Percentiles rank a stretch among this genome's conserved stretches.
Evolutionary conservation across 2,329 filamentous ascomycete genomes (phyloP).

Genomic region (Pseudogymnoascus sp.): DNA sequence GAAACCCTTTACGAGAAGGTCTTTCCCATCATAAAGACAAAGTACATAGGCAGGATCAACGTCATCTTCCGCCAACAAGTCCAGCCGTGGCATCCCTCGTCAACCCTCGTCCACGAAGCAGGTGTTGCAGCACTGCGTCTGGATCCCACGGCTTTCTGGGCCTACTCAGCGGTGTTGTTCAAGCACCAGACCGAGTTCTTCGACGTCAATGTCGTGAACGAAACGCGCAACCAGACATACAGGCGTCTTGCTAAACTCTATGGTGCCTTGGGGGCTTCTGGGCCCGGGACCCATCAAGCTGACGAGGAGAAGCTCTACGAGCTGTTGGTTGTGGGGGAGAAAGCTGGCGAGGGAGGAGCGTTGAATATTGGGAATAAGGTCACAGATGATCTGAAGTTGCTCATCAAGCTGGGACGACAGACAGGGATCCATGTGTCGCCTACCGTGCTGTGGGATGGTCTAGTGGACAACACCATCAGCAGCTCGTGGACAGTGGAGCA

Average conservation of each 20-base stretch:
- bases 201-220: constrained; percentile 74
- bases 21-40: constrained; percentile 52
- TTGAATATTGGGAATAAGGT: constrained; percentile 75
- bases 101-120: constrained; percentile 73
- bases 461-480: constrained; percentile 69
- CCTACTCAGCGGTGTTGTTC: constrained; percentile 62
- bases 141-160: constrained; percentile 65
- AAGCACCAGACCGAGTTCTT: constrained; percentile 67
- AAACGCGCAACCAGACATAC: constrained; percentile 80
- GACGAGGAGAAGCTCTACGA: constrained; percentile 61
- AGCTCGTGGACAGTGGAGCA: constrained; percentile 71
- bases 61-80: constrained; percentile 86
- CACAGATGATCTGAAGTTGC: constrained; percentile 75
- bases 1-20: constrained; percentile 62
- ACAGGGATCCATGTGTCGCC: constrained; percentile 85
- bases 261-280: constrained; percentile 42
- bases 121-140: constrained; percentile 69
- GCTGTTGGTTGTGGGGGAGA: constrained; percentile 60
- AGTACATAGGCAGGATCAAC: constrained; percentile 52
- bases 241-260: constrained; percentile 67
- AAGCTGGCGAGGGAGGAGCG: constrained; percentile 55
- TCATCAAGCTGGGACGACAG: constrained; percentile 71
- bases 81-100: constrained; percentile 91
- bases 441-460: constrained; percentile 80
- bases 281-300: constrained; percentile 29